A percentile compares a stretch with the other conserved stretches of the same genome.
Evolutionary conservation across 2,329 filamentous ascomycete species (phyloP).

Genomic region (Colletotrichum coccodes): DNA sequence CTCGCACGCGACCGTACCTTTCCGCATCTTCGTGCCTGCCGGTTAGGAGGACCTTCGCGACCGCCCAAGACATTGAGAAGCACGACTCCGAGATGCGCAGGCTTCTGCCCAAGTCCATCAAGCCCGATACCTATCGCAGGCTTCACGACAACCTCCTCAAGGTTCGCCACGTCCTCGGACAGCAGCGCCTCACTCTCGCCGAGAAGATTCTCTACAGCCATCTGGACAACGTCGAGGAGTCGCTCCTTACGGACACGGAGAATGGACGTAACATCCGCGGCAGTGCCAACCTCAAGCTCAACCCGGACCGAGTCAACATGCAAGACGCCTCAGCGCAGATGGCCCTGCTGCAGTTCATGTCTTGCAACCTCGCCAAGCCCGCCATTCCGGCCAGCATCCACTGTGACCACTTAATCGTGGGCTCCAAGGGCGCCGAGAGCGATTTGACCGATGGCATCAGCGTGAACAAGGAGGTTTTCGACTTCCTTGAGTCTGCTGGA

Average conservation of each 20-base stretch:
- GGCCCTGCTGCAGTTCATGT: slow-evolving; percentile 99
- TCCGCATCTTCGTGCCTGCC: slow-evolving; percentile 29
- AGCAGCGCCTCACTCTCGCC: slow-evolving; percentile 80
- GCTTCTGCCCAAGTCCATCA: slow-evolving; percentile 48
- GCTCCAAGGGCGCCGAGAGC: slow-evolving; percentile 86
- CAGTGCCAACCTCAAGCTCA: slow-evolving; percentile 92
- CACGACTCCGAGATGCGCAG: slow-evolving; percentile 43
- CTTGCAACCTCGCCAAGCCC: slow-evolving; percentile 87
- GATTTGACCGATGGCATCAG: slow-evolving; percentile 88
- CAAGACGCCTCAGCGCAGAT: slow-evolving; percentile 99
- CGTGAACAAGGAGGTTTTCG: slow-evolving; percentile 96
- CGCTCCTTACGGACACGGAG: slow-evolving; percentile 82
- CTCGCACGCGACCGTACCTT: slow-evolving; percentile 31
- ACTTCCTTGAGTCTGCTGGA: slow-evolving; percentile 92
- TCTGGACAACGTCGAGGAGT: slow-evolving; percentile 88
- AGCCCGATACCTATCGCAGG: slow-evolving; percentile 80
- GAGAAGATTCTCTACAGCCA: slow-evolving; percentile 99
- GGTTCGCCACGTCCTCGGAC: slow-evolving; percentile 78
- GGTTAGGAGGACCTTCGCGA: slow-evolving; percentile 32
- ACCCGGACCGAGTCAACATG: slow-evolving; percentile 98
- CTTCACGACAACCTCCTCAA: slow-evolving; percentile 81
- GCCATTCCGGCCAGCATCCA: slow-evolving; percentile 97
- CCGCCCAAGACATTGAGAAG: slow-evolving; percentile 34
- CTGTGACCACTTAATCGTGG: slow-evolving; percentile 99
- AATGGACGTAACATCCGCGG: slow-evolving; percentile 88